Evolutionary conservation across 1,284 basidiomycete species (phyloP).

Genomic region (Apiotrichum siamense): DNA sequence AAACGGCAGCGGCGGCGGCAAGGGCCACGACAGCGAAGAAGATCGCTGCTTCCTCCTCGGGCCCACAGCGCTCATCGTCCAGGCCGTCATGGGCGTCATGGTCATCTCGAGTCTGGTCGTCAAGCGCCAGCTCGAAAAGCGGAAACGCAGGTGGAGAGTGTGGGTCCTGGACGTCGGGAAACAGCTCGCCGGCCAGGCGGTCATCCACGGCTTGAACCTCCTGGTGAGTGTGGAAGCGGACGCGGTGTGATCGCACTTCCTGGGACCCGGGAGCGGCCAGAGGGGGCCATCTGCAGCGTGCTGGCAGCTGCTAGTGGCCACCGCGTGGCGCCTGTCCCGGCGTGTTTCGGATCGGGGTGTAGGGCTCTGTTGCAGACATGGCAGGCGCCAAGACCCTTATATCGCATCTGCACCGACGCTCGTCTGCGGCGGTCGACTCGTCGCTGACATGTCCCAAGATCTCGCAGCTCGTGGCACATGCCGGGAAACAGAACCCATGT

Average conservation of each 20-base stretch:
- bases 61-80: constrained; percentile 47
- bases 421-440: too few relatives aligned
- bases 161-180: constrained; percentile 90
- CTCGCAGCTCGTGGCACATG: constrained; percentile 53
- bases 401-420: too few relatives aligned
- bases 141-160: constrained; percentile 79
- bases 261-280: too few relatives aligned
- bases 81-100: constrained; percentile 63
- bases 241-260: too few relatives aligned
- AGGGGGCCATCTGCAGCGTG: too few relatives aligned
- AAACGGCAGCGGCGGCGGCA: constrained; percentile 1
- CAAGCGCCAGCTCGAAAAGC: constrained; percentile 79
- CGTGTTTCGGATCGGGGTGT: too few relatives aligned
- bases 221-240: too few relatives aligned
- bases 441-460: constrained; percentile 33
- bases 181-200: constrained; percentile 85
- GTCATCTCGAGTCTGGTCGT: constrained; percentile 78
- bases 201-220: constrained; percentile 82
- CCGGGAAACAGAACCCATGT: constrained; percentile 71
- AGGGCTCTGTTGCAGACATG: too few relatives aligned
- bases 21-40: constrained; percentile 48
- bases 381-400: too few relatives aligned
- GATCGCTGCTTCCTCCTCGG: constrained; percentile 50
- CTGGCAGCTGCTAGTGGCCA: too few relatives aligned
- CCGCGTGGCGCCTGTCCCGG: too few relatives aligned